phyloP scores from a whole-genome alignment of 164 flowering plant species.

The Paratinospora sagittata region DNA sequence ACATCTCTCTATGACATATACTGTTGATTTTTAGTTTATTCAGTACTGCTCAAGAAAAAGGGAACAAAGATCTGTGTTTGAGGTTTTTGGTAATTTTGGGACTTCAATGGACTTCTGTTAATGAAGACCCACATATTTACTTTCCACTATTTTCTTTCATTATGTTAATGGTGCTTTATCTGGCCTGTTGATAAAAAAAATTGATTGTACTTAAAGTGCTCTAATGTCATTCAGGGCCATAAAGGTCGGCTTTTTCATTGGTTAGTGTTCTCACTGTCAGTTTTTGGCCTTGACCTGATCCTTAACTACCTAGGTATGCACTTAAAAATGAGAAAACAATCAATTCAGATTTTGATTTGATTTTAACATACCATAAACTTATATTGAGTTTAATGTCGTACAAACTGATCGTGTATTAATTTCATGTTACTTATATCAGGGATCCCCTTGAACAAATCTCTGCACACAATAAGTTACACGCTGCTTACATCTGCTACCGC shows the following conservation, averaged over 20 bases:
- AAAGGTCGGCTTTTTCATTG: constrained; percentile 41
- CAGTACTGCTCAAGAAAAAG: too few relatives aligned
- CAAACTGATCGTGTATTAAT: not conserved
- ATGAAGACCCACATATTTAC: too few relatives aligned
- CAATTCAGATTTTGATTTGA: not conserved
- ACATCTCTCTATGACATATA: too few relatives aligned
- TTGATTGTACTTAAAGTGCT: not conserved
- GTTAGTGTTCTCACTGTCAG: constrained; percentile 33
- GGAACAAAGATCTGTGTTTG: too few relatives aligned
- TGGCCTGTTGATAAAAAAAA: not conserved
- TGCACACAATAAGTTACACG: constrained; percentile 59
- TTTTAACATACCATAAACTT: constrained; percentile 2
- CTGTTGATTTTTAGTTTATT: too few relatives aligned
- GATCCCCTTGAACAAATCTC: constrained; percentile 57
- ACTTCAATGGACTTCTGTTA: too few relatives aligned
- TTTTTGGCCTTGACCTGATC: constrained; percentile 36
- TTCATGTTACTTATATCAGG: constrained; percentile 35
- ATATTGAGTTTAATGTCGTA: not conserved
- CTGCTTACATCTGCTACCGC: constrained; percentile 55
- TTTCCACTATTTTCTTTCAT: too few relatives aligned
- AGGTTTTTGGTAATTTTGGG: too few relatives aligned
- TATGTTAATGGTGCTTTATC: too few relatives aligned
- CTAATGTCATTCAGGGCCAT: constrained; percentile 41
- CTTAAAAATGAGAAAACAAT: not conserved
- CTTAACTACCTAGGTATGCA: constrained; percentile 43